Evolutionary conservation across 495 filamentous ascomycete genomes (phyloP).

Genomic region (Patellaria atrata): DNA sequence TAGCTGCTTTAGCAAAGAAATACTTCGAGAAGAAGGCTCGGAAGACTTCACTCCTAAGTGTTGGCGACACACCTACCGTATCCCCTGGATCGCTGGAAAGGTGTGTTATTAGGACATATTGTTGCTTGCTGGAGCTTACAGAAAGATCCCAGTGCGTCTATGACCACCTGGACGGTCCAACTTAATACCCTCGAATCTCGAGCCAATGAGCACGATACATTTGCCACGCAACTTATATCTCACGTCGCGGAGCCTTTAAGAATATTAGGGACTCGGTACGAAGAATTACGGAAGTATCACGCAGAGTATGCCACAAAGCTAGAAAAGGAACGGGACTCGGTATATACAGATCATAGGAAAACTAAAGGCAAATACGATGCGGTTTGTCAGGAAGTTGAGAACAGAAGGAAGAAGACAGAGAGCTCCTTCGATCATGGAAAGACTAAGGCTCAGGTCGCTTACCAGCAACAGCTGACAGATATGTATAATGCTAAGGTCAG

Average conservation of each 20-base stretch:
- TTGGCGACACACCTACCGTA: slow-evolving; percentile 83
- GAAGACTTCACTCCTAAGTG: slow-evolving; percentile 77
- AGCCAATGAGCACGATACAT: slow-evolving; percentile 79
- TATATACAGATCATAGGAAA: slow-evolving; percentile 78
- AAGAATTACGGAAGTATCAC: slow-evolving; percentile 87
- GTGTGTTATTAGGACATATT: slow-evolving; percentile 29
- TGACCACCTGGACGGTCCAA: slow-evolving; percentile 95
- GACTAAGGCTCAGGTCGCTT: slow-evolving; percentile 70
- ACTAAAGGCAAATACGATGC: slow-evolving; percentile 85
- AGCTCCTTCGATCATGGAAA: slow-evolving; percentile 73
- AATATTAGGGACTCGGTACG: slow-evolving; percentile 53
- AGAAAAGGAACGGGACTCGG: slow-evolving; percentile 71
- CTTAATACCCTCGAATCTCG: slow-evolving; percentile 75
- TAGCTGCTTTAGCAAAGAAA: slow-evolving; percentile 77
- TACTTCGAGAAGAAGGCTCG: slow-evolving; percentile 93
- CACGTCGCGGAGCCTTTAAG: slow-evolving; percentile 80
- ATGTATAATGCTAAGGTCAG: slow-evolving; percentile 86
- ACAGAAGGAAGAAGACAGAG: slow-evolving; percentile 84
- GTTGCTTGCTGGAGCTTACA: no score
- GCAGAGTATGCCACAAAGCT: slow-evolving; percentile 76
- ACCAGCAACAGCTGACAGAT: slow-evolving; percentile 76
- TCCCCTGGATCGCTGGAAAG: slow-evolving; percentile 92
- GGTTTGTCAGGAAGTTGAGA: slow-evolving; percentile 88
- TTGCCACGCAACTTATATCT: slow-evolving; percentile 54
- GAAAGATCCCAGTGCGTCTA: slow-evolving; percentile 53